Base-by-base conservation (phyloP, 192 early-diverging fungal genomes). In the Pilobolus umbonatus region DNA sequence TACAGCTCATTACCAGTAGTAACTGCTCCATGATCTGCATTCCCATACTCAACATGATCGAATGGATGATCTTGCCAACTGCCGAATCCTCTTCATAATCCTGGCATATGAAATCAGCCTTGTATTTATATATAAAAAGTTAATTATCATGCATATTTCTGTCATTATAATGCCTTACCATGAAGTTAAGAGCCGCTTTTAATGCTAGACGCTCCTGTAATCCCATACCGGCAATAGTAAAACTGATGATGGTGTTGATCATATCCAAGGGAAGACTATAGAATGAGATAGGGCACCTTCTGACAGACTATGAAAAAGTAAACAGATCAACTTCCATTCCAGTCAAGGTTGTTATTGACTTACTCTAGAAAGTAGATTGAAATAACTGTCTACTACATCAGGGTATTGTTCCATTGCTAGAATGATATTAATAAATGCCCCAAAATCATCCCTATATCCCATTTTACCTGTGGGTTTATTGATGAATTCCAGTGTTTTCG, bases 391-490 rank as follows among this genome's bases (percentile, higher is more conserved):
- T 10, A 78, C 67, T 21, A 78, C 57, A 49, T 82, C 80, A 3
- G 80, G 80, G 11, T 68, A 39, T 38, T 76, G 55, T 40, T 82
- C 80, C 74, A 82, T 80, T 22, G 69, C 80, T 82, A 69, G 19
- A 42, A 42, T 17, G 19, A n/a, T n/a, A n/a, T n/a, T n/a, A n/a
- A n/a, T n/a, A n/a, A n/a, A n/a, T n/a, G n/a, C n/a, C n/a, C n/a
- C n/a, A n/a, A n/a, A n/a, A n/a, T n/a, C 10, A 14, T 49, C 17
- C 4, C 0, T 44, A 44, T 38, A n/a, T 26, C 42, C 14, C 4
- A 34, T 21, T 57, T 15, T 71, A 77, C 75, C 73, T 60, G 71
- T 39, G 26, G 66, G 49, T 11, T 54, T 62, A 36, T 59, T 58
- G 19, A 80, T 76, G 5, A 69, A 68, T 19, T 74, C 67, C 61